Evolutionary conservation across 2,329 filamentous ascomycete genomes (phyloP).

Genomic region (Phialophora verrucosa): DNA sequence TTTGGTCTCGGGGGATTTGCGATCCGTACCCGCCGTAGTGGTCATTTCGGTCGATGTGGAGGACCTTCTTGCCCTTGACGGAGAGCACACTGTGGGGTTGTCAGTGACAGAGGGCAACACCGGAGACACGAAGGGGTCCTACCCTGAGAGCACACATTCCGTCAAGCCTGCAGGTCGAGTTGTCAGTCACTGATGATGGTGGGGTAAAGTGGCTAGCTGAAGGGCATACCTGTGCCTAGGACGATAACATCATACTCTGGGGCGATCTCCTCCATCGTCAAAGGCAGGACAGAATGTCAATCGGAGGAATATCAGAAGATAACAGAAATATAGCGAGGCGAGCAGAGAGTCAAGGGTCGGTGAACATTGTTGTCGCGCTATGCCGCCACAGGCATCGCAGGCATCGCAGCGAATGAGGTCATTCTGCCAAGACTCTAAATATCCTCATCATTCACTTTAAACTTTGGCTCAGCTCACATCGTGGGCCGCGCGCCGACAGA

Average conservation of each 20-base stretch:
- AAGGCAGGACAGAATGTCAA: constrained; percentile 14
- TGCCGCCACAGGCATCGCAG: constrained; percentile 5
- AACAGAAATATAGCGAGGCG: constrained; percentile 5
- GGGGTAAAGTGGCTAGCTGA: constrained; percentile 43
- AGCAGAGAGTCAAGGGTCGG: constrained; percentile 25
- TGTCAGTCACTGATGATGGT: constrained; percentile 42
- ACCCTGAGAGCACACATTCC: constrained; percentile 99
- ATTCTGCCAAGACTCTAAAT: constrained; percentile 14
- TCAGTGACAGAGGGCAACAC: constrained; percentile 7
- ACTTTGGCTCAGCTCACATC: not conserved
- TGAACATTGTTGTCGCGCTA: constrained; percentile 27
- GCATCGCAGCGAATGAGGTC: constrained; percentile 23
- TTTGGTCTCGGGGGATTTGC: constrained; percentile 8
- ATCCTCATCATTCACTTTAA: not conserved
- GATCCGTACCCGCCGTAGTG: constrained; percentile 89
- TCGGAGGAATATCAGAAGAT: constrained; percentile 7
- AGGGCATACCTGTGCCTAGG: constrained; percentile 82
- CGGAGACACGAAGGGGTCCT: constrained; percentile 45
- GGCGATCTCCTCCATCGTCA: constrained; percentile 93
- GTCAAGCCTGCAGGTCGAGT: constrained; percentile 73
- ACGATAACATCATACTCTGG: constrained; percentile 99
- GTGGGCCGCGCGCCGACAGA: not conserved
- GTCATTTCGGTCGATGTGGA: constrained; percentile 98
- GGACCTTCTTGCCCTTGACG: constrained; percentile 98
- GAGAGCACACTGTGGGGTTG: constrained; percentile 74